Percentiles rank a stretch among this genome's conserved stretches.
Conservation (phyloP, 2,329 filamentous ascomycete species). For the Fusarium solani-melongenae region DNA sequence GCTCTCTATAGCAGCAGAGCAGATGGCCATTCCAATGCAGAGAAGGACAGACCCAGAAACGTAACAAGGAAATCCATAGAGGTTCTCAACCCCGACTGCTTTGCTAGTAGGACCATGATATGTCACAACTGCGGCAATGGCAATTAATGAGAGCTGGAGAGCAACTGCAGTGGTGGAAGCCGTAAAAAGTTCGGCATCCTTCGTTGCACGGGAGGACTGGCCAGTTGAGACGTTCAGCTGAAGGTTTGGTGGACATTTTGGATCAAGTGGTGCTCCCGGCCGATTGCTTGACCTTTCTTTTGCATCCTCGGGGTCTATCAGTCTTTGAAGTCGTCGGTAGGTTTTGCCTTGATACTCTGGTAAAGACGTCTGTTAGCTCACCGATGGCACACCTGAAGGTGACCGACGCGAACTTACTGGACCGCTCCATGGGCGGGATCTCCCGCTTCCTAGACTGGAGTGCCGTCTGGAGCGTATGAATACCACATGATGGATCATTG, state of each 20-base stretch:
- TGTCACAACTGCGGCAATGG: background rate
- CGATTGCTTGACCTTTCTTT: rapidly evolving
- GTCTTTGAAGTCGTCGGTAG: background rate
- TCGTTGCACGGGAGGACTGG: background rate
- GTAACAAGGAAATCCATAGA: background rate
- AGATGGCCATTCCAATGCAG: background rate
- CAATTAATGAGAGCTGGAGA: background rate
- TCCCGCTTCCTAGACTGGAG: background rate
- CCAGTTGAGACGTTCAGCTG: background rate
- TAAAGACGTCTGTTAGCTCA: background rate
- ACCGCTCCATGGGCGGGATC: no score
- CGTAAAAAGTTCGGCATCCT: background rate
- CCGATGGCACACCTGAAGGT: rapidly evolving
- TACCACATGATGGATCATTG: background rate
- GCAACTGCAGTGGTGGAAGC: background rate
- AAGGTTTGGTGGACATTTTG: background rate
- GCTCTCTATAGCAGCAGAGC: background rate
- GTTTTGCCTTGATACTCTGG: background rate
- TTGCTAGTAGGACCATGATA: background rate
- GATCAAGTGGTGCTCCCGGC: background rate
- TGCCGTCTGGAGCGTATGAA: background rate
- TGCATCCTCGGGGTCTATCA: no score
- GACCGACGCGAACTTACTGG: background rate
- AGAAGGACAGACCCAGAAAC: background rate
- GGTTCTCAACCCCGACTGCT: background rate